Base-by-base conservation (phyloP, 345 rosid species). In the Jatropha curcas region DNA sequence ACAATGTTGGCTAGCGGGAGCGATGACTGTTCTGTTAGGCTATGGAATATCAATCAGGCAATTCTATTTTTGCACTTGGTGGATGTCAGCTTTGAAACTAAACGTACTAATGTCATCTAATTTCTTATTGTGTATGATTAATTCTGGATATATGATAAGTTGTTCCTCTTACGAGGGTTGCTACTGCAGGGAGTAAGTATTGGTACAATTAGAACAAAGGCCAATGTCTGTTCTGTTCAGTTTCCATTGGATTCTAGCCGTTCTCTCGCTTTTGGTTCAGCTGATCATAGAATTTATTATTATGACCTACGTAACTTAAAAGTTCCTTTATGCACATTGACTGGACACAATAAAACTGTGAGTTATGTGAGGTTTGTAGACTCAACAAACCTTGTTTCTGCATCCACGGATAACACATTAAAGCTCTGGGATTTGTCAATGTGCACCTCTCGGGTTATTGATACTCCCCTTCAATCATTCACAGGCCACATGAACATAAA, bases 41-140 rank as follows among this genome's bases (percentile, higher is more conserved):
- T 92, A 72, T 95, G 99, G 99, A 95, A 90, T 83, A 92, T 95
- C 97, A 92, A 95, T 91, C 99, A 95, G 97, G 99, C 97, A 95
- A 92, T 88, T 88, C 82, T 86, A 87, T 51, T 87, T 86, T 91
- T 87, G 82, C 82, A 76, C 84, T 90, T 87, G 89, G 84, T 84
- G 90, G 87, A 91, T 91, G 86, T 90, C 89, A 89, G 90, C 92
- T 92, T 93, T 80, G 87, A 88, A 90, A 82, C 85, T 85, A 82
- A 88, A 84, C 76, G 83, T 91, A 85, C 80, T 76, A 65, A 78
- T 77, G 76, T 79, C 53, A 74, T 85, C 83, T 88, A 80, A 77
- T 84, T 86, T 83, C 75, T 80, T 71, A 60, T 4, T 7, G 37
- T 48, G 66, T 74, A 57, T 71, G 69, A 48, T 24, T 71, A 59